Evolutionary conservation across 2,329 filamentous ascomycete genomes (phyloP).

Genomic region (Phoma herbarum): DNA sequence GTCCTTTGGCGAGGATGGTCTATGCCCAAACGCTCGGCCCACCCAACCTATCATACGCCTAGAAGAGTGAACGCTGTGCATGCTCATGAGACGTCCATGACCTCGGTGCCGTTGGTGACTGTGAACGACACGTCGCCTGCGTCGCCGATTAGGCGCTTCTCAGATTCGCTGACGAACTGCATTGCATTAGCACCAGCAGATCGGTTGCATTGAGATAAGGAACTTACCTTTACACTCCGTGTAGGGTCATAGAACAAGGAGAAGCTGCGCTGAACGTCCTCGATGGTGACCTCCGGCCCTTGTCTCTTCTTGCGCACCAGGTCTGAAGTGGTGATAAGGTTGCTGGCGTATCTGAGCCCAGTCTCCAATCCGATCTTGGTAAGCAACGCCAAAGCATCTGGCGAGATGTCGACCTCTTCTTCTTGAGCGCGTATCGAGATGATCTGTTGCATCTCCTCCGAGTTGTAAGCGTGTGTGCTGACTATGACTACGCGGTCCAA

Average conservation of each 20-base stretch:
- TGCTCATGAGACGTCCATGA: slow-evolving; percentile 71
- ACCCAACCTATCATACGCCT: slow-evolving; percentile 36
- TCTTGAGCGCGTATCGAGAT: slow-evolving; percentile 91
- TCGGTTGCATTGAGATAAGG: background rate
- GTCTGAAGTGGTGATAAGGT: slow-evolving; percentile 94
- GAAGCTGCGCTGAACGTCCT: slow-evolving; percentile 94
- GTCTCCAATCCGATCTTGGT: slow-evolving; percentile 96
- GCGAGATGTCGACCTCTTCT: slow-evolving; percentile 90
- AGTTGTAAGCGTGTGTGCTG: slow-evolving; percentile 84
- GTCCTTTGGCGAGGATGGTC: slow-evolving; percentile 11
- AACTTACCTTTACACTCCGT: slow-evolving; percentile 75
- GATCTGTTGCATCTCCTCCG: slow-evolving; percentile 91
- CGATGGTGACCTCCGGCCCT: slow-evolving; percentile 81
- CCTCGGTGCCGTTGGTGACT: slow-evolving; percentile 64
- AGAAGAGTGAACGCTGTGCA: slow-evolving; percentile 12
- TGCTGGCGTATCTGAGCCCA: slow-evolving; percentile 93
- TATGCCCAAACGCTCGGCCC: slow-evolving; percentile 34
- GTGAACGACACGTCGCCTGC: slow-evolving; percentile 79
- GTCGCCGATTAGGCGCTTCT: slow-evolving; percentile 92
- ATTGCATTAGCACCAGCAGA: slow-evolving; percentile 27
- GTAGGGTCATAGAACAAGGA: slow-evolving; percentile 90
- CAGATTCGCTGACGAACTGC: slow-evolving; percentile 82
- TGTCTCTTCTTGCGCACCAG: slow-evolving; percentile 86
- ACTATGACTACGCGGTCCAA: slow-evolving; percentile 96
- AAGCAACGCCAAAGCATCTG: slow-evolving; percentile 88